Evolutionary conservation across 129 eudicot genomes (phyloP).

Genomic region (Flaveria robusta): DNA sequence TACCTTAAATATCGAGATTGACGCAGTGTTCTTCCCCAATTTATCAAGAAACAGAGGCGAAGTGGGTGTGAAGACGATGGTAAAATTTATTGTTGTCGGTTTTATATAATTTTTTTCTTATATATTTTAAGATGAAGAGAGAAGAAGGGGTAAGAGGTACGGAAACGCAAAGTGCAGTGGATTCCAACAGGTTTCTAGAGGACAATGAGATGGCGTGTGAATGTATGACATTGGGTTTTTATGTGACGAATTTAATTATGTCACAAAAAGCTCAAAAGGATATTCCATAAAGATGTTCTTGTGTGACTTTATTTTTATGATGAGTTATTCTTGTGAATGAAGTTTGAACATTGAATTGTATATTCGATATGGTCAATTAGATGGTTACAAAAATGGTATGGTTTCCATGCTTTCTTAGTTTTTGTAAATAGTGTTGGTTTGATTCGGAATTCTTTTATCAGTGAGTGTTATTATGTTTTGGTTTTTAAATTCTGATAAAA

Average conservation of each 20-base stretch:
- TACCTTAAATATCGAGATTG: slow-evolving; percentile 27
- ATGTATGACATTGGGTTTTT: slow-evolving; percentile 12
- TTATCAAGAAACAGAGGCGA: slow-evolving; percentile 29
- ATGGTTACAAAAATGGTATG: neutral
- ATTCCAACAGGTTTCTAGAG: neutral
- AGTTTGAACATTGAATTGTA: neutral
- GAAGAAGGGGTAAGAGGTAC: neutral
- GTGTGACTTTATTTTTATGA: neutral
- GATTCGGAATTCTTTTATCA: too few species aligned
- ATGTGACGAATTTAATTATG: neutral
- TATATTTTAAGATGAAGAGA: neutral
- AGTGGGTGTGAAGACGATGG: slow-evolving; percentile 35
- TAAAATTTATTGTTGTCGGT: slow-evolving; percentile 20
- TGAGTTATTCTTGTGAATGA: neutral
- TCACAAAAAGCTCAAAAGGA: neutral
- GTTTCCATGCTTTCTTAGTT: neutral
- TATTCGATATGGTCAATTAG: neutral
- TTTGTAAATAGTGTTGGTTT: neutral
- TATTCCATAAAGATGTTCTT: slow-evolving; percentile 22
- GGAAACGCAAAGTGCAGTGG: slow-evolving; percentile 20
- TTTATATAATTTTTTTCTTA: neutral
- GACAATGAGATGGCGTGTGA: slow-evolving; percentile 21
- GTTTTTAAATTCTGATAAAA: neutral
- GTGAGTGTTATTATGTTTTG: neutral
- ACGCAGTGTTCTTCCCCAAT: slow-evolving; percentile 12